A percentile compares a stretch with the other conserved stretches of the same genome.
Evolutionary conservation across 805 yeast species (phyloP).

Genomic region (Candida silvicultrix): DNA sequence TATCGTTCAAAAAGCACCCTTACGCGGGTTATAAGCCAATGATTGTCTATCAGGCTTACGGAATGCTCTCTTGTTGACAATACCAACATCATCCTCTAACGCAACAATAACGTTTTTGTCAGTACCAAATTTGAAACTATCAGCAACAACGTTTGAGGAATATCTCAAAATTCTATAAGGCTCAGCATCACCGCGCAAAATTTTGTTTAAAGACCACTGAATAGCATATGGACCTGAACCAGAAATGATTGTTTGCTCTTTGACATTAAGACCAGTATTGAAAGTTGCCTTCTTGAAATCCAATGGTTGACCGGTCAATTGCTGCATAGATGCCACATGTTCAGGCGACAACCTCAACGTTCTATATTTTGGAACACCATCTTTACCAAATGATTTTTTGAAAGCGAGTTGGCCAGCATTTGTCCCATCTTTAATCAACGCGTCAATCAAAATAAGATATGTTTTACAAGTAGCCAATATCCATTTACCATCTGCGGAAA

Average conservation of each 20-base stretch:
- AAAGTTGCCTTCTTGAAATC: slow-evolving; percentile 70
- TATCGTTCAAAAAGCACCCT: slow-evolving; percentile 4
- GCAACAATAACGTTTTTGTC: slow-evolving; percentile 69
- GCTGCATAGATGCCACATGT: slow-evolving; percentile 57
- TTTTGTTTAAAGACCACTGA: slow-evolving; percentile 67
- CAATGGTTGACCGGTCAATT: slow-evolving; percentile 40
- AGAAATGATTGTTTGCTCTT: slow-evolving; percentile 68
- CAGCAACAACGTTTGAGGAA: slow-evolving; percentile 58
- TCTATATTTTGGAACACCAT: slow-evolving; percentile 62
- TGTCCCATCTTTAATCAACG: slow-evolving; percentile 54
- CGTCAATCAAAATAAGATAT: slow-evolving; percentile 65
- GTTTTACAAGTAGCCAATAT: slow-evolving; percentile 72
- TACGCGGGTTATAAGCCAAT: slow-evolving; percentile 23
- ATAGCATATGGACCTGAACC: slow-evolving; percentile 80
- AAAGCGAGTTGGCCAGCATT: slow-evolving; percentile 60
- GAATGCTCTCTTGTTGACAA: slow-evolving; percentile 57
- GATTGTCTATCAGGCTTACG: slow-evolving; percentile 47
- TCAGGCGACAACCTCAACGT: slow-evolving; percentile 65
- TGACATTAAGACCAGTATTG: slow-evolving; percentile 59
- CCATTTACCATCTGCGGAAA: slow-evolving; percentile 77
- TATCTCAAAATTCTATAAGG: slow-evolving; percentile 64
- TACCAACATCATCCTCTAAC: slow-evolving; percentile 66
- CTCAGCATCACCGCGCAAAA: slow-evolving; percentile 44
- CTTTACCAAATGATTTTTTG: slow-evolving; percentile 54
- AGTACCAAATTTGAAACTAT: slow-evolving; percentile 72